Conservation (phyloP, 2,329 filamentous ascomycete species). For the Xylariaceae sp. region DNA sequence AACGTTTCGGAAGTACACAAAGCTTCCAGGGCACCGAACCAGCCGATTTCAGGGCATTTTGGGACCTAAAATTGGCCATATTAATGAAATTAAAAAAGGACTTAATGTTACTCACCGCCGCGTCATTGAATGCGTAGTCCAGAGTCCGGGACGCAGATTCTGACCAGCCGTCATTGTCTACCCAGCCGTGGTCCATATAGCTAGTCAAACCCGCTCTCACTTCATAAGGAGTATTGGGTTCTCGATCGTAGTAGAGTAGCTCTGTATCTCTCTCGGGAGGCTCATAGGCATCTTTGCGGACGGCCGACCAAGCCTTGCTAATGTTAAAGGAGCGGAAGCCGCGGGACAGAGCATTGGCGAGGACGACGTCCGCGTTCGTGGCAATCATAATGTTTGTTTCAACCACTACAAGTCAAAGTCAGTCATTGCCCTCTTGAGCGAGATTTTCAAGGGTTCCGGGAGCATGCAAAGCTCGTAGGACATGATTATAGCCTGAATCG, state of each 20-base stretch:
- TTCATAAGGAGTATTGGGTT: slow-evolving; percentile 53
- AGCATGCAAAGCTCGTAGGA: too few species aligned
- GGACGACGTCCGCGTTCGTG: slow-evolving; percentile 54
- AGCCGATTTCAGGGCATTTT: too few species aligned
- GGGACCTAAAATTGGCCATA: too few species aligned
- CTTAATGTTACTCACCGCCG: slow-evolving; percentile 38
- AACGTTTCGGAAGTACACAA: too few species aligned
- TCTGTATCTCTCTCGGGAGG: slow-evolving; percentile 52
- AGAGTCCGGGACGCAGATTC: slow-evolving; percentile 54
- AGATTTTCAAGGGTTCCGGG: too few species aligned
- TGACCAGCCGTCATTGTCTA: slow-evolving; percentile 55
- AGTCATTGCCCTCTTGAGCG: too few species aligned
- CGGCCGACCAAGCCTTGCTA: slow-evolving; percentile 51
- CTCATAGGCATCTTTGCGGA: slow-evolving; percentile 52
- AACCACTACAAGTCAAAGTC: too few species aligned
- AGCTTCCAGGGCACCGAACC: too few species aligned
- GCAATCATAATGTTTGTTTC: slow-evolving; percentile 60
- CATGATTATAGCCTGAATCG: too few species aligned
- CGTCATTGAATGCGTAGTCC: slow-evolving; percentile 56
- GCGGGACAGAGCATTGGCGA: slow-evolving; percentile 53
- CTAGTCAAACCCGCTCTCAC: slow-evolving; percentile 53
- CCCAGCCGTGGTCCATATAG: slow-evolving; percentile 53
- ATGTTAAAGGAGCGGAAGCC: slow-evolving; percentile 52
- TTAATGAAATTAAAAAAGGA: background rate
- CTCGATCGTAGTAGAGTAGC: slow-evolving; percentile 54